Evolutionary conservation across 2,329 filamentous ascomycete species (phyloP), one percentile per base, ranked within the genome.

Genomic region (Fusarium tanahbumbuense): DNA sequence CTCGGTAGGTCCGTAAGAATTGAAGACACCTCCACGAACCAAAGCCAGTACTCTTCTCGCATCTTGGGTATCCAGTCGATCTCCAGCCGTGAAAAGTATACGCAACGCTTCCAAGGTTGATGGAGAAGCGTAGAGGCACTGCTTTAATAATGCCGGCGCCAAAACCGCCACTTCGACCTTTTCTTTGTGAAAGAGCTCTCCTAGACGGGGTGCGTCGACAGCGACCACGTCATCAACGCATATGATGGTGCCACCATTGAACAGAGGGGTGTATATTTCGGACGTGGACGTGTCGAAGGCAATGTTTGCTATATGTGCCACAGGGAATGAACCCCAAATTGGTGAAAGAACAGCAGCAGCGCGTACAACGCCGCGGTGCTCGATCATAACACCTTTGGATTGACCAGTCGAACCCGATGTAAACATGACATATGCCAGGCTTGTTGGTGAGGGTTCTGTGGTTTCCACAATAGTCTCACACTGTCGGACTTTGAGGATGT

Each of bases 391-490:
- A 7, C 67, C 67, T 46, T 70, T 70, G 3, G 73, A 58, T 72
- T 77, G 32, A 11, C 71, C 73, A 1, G 72, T 75, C 6, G 70
- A 75, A 0, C 73, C 73, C 0, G 73, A 74, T 0, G 73, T 76
- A 45, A 74, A 76, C 6, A 73, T 67, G n/a, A 70, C 56, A 20
- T 73, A 72, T 3, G 69, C 69, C 10, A 73, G 63, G 10, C 64
- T 74, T 41, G 18, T 53, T 20, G 49, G 23, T 27, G 37, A 50
- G 1, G 46, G 46, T 2, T 34, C 34, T 49, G 13, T 23, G 5
- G 13, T n/a, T 18, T 34, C 46, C 8, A 13, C 8, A 13, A 34
- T 23, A 8, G 46, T 34, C 13, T 23, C 46, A 23, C n/a, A 49
- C 13, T 32, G 46, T 23, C 28, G 46, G 20, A 8, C 12, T 34